Percentiles rank a stretch among this genome's conserved stretches.
These are phyloP conservation scores for Candida loeiensis DNA, from an alignment of 805 yeast species.

Conservation along the genomic window DNA sequence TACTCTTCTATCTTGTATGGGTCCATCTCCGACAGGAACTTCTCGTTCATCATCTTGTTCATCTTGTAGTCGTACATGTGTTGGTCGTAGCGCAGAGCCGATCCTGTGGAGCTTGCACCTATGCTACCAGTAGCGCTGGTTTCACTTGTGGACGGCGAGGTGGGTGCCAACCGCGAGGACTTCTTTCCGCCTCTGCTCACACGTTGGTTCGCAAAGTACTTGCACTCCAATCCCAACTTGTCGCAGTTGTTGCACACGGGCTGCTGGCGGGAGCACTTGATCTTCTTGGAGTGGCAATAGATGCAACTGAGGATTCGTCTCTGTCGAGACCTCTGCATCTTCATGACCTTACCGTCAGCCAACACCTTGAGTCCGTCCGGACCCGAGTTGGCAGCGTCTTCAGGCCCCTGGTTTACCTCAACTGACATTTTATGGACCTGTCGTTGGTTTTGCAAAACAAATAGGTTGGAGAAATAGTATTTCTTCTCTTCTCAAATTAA, in stretches of 20 bases:
- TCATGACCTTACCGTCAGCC: conserved; percentile 53
- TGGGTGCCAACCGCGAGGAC: conserved; percentile 7
- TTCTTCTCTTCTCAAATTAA: too few relatives aligned
- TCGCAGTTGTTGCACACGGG: conserved; percentile 57
- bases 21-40: conserved; percentile 1
- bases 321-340: conserved; percentile 60
- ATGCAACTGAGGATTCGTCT: conserved; percentile 55
- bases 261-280: conserved; percentile 56
- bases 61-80: background rate
- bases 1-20: too few relatives aligned
- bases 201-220: conserved; percentile 56
- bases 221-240: conserved; percentile 45
- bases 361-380: conserved; percentile 22
- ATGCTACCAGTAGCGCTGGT: conserved; percentile 1
- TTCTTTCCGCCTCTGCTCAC: conserved; percentile 45
- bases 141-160: background rate
- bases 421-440: background rate
- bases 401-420: background rate
- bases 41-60: too few relatives aligned
- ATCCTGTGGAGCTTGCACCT: conserved; percentile 2
- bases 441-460: background rate
- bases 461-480: background rate
- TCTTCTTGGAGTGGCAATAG: conserved; percentile 58
- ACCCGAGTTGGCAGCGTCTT: background rate
- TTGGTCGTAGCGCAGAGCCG: background rate